Base-by-base conservation (phyloP, 2,329 filamentous ascomycete genomes). In the Fusarium phyllophilum region DNA sequence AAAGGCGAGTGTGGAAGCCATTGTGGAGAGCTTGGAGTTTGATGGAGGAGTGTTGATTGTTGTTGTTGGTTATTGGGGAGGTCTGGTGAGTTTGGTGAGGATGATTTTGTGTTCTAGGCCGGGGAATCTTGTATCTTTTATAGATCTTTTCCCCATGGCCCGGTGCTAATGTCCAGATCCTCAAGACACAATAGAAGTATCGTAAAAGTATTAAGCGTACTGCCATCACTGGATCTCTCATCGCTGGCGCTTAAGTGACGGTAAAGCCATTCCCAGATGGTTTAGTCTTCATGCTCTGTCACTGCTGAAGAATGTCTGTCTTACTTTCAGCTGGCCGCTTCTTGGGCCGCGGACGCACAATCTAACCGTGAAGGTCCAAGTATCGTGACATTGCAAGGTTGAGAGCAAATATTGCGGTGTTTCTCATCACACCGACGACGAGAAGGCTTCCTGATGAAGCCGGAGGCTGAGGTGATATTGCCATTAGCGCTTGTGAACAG, bases 301-400 rank as follows among this genome's bases (percentile, higher is more conserved):
- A 15, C 20, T 22, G 59, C 59, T 62, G 41, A 57, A 57, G 20
- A 20, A 39, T 33, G 14, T 15, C 13, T 24, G 54, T 63, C 61
- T 63, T 36, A 48, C 34, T 63, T 60, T 48, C 29, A 63, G 61
- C 61, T 29, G 18, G n/a, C 26, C 2, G 5, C 15, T 33, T 8
- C 15, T 1, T 17, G 13, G 15, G 13, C 13, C 12, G 6, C 3
- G 11, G 39, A 11, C 1, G 3, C 8, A 31, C 9, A 11, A 20
- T 22, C 54, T 58, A 46, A 34, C 52, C 34, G 13, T 34, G 8
- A 41, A 22, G 14, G 26, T 7, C 4, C 4, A 12, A 59, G 8
- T 2, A 34, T 20, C 20, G 31, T 34, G 7, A 5, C 18, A 34
- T 51, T 17, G 7, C 8, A 29, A 26, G n/a, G 6, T 34, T 29